A percentile compares a stretch with the other conserved stretches of the same genome.
Conservation (phyloP, 139 green algal genomes). For the Chlorella sorokiniana region DNA sequence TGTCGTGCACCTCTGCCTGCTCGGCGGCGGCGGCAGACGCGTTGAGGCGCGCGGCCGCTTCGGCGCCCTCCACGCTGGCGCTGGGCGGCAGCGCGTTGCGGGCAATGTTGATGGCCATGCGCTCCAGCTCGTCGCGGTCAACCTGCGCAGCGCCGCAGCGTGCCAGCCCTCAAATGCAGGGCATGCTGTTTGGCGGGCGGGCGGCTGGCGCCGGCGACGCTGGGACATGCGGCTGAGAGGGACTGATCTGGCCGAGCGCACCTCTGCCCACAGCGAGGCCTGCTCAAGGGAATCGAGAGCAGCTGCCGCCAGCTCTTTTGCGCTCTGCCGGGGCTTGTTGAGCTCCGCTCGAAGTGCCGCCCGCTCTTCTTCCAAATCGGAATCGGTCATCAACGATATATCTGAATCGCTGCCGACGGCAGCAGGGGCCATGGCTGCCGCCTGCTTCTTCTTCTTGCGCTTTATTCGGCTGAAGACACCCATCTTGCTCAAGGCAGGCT, state of each 20-base stretch:
- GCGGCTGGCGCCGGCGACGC: not conserved
- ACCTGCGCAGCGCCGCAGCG: slow-evolving; percentile 16
- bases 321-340: not conserved
- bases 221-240: not conserved
- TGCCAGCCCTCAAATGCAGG: too few relatives aligned
- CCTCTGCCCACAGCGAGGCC: slow-evolving; percentile 27
- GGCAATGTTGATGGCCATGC: slow-evolving; percentile 39
- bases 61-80: slow-evolving; percentile 27
- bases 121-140: slow-evolving; percentile 45
- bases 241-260: not conserved
- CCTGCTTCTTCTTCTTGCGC: not conserved
- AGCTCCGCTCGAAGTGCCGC: not conserved
- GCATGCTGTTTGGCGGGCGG: not conserved
- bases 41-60: not conserved
- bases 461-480: not conserved
- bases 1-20: slow-evolving; percentile 28
- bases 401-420: not conserved
- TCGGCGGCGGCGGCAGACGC: slow-evolving; percentile 4
- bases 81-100: slow-evolving; percentile 35
- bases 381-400: slow-evolving; percentile 15
- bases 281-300: not conserved
- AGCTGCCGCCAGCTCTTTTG: not conserved
- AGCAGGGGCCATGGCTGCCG: not conserved
- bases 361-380: slow-evolving; percentile 5
- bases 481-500: not conserved